Base-by-base conservation (phyloP, 2,329 filamentous ascomycete species). In the Thelonectria rubi region DNA sequence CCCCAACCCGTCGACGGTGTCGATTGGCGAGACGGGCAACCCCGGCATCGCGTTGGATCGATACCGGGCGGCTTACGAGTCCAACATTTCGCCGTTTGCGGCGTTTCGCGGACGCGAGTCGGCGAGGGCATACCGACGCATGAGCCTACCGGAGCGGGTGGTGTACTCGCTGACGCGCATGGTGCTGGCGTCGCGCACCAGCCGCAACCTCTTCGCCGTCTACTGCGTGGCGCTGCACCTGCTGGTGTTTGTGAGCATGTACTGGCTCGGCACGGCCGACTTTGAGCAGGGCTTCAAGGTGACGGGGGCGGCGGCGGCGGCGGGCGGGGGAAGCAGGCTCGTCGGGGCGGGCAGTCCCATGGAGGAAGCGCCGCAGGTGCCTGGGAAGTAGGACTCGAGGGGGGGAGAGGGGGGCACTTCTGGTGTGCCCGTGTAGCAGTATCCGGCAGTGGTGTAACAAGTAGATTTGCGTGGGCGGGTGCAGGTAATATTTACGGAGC, bases 101-200 rank as follows among this genome's bases (percentile, higher is more conserved):
- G 93, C 93, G 3, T 99, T 99, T 80, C 86, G 94, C 46, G 94
- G 94, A n/a, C 87, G 94, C 53, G 96, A 99, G 79, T 94, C 91
- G 39, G 90, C 93, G 7, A 85, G 96, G 49, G 95, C 94, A 1
- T 94, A 97, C 77, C 93, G 93, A 73, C 88, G 94, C 43, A 97
- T 99, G 93, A 94, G 90, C 71, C 80, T 97, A 9, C 93, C 94
- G 0, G 95, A 99, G 77, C 85, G 95, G 40, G 87, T 93, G 49
- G 91, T 99, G 4, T 97, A 97, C 78, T 94, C 93, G 34, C 85
- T 97, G 55, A 97, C 94, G 48, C 86, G 93, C 58, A 92, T 97
- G 80, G 92, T 99, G 48, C 82, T 99, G 65, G 92, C 94, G 53
- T 97, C 93, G 48, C 84, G 95, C 64, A 92, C 91, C 26, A 97